Evolutionary conservation across 2,329 filamentous ascomycete genomes (phyloP), one percentile per base, ranked within the genome.

Genomic region (Phialocephala sp.): DNA sequence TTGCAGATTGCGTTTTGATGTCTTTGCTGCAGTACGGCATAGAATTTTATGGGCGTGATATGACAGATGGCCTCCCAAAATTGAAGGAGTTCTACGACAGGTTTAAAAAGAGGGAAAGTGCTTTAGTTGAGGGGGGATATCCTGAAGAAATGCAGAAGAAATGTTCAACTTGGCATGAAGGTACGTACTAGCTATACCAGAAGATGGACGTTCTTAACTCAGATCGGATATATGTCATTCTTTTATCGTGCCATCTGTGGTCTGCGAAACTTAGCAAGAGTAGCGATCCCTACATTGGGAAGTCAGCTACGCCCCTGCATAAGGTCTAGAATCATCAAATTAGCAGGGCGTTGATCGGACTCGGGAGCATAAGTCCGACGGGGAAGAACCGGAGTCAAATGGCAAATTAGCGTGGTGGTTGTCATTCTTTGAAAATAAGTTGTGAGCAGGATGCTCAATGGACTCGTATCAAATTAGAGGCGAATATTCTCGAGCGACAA

Each of bases 121-220:
- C 45, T 9, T 2, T 22, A n/a, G n/a, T 22, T 5, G 45, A 22
- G 45, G 45, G 45, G 22, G 45, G 45, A 1, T 43, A 43, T 43
- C 41, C 41, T n/a, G 41, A 43, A 43, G 41, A 43, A 43, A 43
- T 43, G 41, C 41, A 43, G 41, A 43, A 43, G 41, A 18, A 18
- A 8, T 43, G 41, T n/a, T 50, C 45, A 8, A 50, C 45, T 24
- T 50, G 45, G n/a, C n/a, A 9, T 14, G 45, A 50, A 22, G 45
- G 20, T 11, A 50, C 45, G 22, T 50, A 50, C 22, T 24, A 50
- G 20, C 11, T 20, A 11, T 24, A 8, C n/a, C 12, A 11, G 20
- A 50, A 11, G 6, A 50, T 22, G 45, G 4, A 24, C 11, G n/a
- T 22, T 22, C 9, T 22, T 8, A n/a, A n/a, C n/a, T 12, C n/a